phyloP scores from a whole-genome alignment of 768 basidiomycete species.

The Mycena pura region DNA sequence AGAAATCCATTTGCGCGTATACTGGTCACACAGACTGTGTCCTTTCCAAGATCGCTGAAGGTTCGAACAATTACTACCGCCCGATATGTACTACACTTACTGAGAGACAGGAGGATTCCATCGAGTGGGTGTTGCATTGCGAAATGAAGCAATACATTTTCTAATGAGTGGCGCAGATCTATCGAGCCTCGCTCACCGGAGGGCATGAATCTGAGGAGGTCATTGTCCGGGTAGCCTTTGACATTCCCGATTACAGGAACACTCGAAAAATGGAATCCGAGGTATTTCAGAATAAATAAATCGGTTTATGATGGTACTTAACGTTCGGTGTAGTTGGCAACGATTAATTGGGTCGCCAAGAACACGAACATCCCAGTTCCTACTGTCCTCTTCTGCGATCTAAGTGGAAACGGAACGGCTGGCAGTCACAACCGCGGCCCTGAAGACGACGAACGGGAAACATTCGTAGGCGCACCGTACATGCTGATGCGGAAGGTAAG shows the following conservation, averaged over 20 bases:
- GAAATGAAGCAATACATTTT: background rate
- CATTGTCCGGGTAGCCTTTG: background rate
- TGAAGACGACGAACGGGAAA: no score
- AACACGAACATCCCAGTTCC: background rate
- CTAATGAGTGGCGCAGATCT: background rate
- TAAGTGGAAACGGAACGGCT: background rate
- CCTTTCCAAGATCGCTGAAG: conserved; percentile 1
- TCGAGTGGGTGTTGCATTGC: background rate
- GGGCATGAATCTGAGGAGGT: background rate
- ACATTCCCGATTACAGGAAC: background rate
- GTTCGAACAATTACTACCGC: no score
- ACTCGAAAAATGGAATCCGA: conserved; percentile 3
- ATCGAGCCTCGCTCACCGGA: background rate
- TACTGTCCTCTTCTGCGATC: background rate
- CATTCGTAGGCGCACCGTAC: background rate
- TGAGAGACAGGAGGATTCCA: background rate
- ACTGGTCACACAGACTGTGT: background rate
- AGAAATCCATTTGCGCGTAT: background rate
- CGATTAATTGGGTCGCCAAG: background rate
- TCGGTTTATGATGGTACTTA: background rate
- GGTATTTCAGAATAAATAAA: background rate
- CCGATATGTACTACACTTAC: no score
- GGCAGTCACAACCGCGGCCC: no score
- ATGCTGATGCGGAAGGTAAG: conserved; percentile 8
- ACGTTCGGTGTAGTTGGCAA: background rate